Percentiles rank a stretch among this genome's conserved stretches.
Conservation (phyloP, 352 stramenopile genomes). For the Phytophthora quininea region DNA sequence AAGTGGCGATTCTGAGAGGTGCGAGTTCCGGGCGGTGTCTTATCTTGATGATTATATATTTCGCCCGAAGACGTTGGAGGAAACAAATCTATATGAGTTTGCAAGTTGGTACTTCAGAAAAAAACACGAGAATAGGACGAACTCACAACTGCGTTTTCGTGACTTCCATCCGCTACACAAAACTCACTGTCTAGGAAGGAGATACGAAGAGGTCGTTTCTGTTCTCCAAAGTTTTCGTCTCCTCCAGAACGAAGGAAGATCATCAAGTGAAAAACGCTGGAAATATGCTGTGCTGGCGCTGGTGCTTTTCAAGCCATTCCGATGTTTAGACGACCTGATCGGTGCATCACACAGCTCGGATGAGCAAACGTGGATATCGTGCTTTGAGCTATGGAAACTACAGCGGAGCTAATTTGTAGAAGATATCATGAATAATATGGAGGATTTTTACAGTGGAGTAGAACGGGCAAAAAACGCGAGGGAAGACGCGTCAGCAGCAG, state of each 20-base stretch:
- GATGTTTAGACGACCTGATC: background rate
- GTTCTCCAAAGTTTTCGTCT: background rate
- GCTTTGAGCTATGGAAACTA: background rate
- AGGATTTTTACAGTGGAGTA: background rate
- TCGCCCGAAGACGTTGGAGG: background rate
- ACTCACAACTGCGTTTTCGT: background rate
- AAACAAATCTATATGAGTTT: background rate
- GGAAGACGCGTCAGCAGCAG: background rate
- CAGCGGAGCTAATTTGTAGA: background rate
- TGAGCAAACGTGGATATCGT: background rate
- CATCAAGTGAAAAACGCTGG: background rate
- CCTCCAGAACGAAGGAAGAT: background rate
- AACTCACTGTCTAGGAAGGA: background rate
- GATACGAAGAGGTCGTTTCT: background rate
- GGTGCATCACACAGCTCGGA: background rate
- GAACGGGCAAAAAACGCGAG: background rate
- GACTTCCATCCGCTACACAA: background rate
- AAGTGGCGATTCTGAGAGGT: background rate
- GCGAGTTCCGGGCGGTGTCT: background rate
- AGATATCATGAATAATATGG: background rate
- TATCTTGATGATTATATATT: background rate
- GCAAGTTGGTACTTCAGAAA: background rate
- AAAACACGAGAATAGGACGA: background rate
- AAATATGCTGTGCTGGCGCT: background rate
- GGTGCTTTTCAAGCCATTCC: background rate